Base-by-base conservation (phyloP, 2,329 filamentous ascomycete species). In the Periconia macrospinosa region DNA sequence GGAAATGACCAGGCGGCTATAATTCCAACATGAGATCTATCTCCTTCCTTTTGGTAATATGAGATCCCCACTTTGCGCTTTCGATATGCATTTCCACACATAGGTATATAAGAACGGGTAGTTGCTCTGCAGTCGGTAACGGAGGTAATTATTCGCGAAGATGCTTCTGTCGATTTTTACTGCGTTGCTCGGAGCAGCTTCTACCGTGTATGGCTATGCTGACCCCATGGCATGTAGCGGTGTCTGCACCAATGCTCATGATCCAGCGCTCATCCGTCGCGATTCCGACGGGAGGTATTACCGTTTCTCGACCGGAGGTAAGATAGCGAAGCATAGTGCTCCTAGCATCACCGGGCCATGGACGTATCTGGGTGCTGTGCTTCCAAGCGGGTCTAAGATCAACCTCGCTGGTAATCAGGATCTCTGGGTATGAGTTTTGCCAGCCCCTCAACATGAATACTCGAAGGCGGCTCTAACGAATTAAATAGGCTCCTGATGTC, bases 401-500 rank as follows among this genome's bases (percentile, higher is more conserved):
- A 69, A 78, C 50, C 67, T 79, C 23, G 54, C 63, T 1, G 81
- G 80, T 19, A 78, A 76, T 6, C 54, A 72, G 35, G 80, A 83
- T 60, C 73, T 82, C 11, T 83, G 81, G 81, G 23, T 27, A 27
- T 27, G 23, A 8, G 3, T 77, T 78, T 67, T 18, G 68, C 42
- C 17, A 30, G 15, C n/a, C 23, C 8, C 42, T 35, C 27, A 10
- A 11, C 6, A 6, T n/a, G n/a, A 15, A 10, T 23, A 45, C 52
- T 9, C 10, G 18, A 6, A n/a, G 9, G 18, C 46, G 53, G 14
- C 50, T 19, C 52, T 9, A 47, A 27, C 5, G 18, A 13, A 11
- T n/a, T 13, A 27, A 27, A 5, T 27, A 27, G 23, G 87, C 87
- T 1, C 87, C 87, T 0, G 86, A 89, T 59, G 81, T 86, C 14